Conservation (phyloP, 1,139 yeast species). For the Yamadazyma trypodendri region DNA sequence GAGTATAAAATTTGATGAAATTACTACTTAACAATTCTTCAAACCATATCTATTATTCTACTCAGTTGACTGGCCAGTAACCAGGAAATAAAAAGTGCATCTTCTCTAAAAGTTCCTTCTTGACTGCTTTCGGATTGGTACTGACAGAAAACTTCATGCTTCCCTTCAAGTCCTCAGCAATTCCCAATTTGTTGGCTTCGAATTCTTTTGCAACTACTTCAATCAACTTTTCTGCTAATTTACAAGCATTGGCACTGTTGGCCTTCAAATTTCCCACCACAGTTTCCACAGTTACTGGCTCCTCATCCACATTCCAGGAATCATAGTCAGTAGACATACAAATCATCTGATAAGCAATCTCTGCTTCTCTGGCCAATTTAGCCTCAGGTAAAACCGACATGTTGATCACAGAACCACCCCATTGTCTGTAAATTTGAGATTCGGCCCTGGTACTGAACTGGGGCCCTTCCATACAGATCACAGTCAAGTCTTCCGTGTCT, state of each 20-base stretch:
- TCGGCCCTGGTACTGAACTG: constrained; percentile 98
- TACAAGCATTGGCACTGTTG: constrained; percentile 83
- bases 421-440: constrained; percentile 77
- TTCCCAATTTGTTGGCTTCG: constrained; percentile 45
- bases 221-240: constrained; percentile 67
- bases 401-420: constrained; percentile 95
- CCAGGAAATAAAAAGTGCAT: constrained; percentile 92
- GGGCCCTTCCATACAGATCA: constrained; percentile 99
- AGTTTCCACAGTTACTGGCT: constrained; percentile 95
- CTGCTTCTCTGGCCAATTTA: constrained; percentile 95
- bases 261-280: constrained; percentile 90
- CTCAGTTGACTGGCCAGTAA: constrained; percentile 59
- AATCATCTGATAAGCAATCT: constrained; percentile 93
- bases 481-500: constrained; percentile 65
- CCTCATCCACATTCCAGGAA: constrained; percentile 95
- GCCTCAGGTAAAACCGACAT: constrained; percentile 97
- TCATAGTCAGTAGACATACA: constrained; percentile 99
- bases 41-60: constrained; percentile 1
- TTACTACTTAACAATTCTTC: too few relatives aligned
- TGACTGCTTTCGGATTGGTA: constrained; percentile 75
- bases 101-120: constrained; percentile 69
- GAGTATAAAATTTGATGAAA: too few relatives aligned
- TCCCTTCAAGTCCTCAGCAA: constrained; percentile 72
- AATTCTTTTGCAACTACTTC: constrained; percentile 64
- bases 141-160: constrained; percentile 79